These are phyloP conservation scores for Penicillium maclennaniae DNA, from an alignment of 495 filamentous ascomycete genomes.

Conservation along the genomic window DNA sequence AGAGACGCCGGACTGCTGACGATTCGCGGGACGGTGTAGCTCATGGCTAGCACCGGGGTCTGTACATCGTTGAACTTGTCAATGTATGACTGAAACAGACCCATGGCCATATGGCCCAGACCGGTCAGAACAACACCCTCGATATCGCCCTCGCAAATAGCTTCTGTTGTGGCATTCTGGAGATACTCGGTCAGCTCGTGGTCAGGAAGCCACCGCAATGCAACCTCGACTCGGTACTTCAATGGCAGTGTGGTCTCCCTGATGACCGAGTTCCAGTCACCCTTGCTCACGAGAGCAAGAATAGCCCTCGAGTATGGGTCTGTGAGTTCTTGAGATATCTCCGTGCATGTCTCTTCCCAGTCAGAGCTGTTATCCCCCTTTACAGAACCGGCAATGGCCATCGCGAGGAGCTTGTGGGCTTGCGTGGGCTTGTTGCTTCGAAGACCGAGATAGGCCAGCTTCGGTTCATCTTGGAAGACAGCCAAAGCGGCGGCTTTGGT, in stretches of 20 bases:
- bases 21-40: conserved; percentile 75
- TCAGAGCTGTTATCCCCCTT: conserved; percentile 53
- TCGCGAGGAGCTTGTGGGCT: conserved; percentile 49
- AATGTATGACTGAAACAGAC: conserved; percentile 84
- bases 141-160: conserved; percentile 72
- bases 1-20: conserved; percentile 56
- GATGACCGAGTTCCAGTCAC: conserved; percentile 80
- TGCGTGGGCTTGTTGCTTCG: conserved; percentile 41
- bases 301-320: conserved; percentile 90
- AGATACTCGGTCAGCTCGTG: conserved; percentile 72
- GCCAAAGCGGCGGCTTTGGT: conserved; percentile 80
- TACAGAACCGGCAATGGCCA: conserved; percentile 51
- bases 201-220: conserved; percentile 79
- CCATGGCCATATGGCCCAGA: conserved; percentile 69
- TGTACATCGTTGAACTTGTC: conserved; percentile 83
- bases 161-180: conserved; percentile 53
- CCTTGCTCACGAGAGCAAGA: conserved; percentile 84
- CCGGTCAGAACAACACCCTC: conserved; percentile 88
- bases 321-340: conserved; percentile 60
- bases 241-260: conserved; percentile 80
- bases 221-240: conserved; percentile 79
- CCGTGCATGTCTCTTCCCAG: conserved; percentile 53
- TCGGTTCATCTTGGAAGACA: conserved; percentile 66
- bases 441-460: conserved; percentile 47
- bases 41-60: conserved; percentile 80